A percentile compares a stretch with the other conserved stretches of the same genome.
Conservation (phyloP, 805 yeast species). For the Phaffomyces opuntiae region DNA sequence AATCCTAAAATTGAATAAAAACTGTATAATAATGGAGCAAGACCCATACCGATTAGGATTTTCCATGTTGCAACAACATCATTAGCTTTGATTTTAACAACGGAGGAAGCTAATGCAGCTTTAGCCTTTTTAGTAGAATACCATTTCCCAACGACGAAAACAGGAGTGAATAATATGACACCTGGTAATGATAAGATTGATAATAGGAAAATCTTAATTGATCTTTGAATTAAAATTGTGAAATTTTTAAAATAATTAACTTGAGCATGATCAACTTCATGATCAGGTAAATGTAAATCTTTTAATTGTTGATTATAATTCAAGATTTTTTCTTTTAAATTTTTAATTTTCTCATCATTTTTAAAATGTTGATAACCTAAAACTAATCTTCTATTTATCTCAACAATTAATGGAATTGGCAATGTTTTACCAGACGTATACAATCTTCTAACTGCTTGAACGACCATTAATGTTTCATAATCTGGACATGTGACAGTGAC, state of each 20-base stretch:
- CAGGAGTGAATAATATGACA: conserved; percentile 78
- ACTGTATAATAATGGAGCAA: conserved; percentile 81
- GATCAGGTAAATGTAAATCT: conserved; percentile 52
- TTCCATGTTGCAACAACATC: conserved; percentile 99
- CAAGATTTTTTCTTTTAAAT: conserved; percentile 55
- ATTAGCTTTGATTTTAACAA: conserved; percentile 85
- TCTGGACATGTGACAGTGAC: conserved; percentile 93
- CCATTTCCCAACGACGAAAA: conserved; percentile 68
- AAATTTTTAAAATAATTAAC: conserved; percentile 43
- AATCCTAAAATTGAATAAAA: conserved; percentile 65
- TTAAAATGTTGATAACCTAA: conserved; percentile 72
- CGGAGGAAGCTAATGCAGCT: conserved; percentile 76
- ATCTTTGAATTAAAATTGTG: conserved; percentile 49
- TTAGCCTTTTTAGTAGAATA: conserved; percentile 69
- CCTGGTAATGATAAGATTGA: conserved; percentile 79
- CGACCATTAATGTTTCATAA: conserved; percentile 88
- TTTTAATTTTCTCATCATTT: conserved; percentile 60
- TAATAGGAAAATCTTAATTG: conserved; percentile 48
- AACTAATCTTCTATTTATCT: conserved; percentile 83
- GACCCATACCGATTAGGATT: conserved; percentile 77
- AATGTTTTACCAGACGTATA: conserved; percentile 71
- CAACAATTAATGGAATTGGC: conserved; percentile 80
- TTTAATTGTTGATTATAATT: conserved; percentile 61
- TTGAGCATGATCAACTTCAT: conserved; percentile 44
- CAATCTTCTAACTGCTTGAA: conserved; percentile 88